Base-by-base conservation (phyloP, 2,329 filamentous ascomycete species). In the Macroventuria anomochaeta region DNA sequence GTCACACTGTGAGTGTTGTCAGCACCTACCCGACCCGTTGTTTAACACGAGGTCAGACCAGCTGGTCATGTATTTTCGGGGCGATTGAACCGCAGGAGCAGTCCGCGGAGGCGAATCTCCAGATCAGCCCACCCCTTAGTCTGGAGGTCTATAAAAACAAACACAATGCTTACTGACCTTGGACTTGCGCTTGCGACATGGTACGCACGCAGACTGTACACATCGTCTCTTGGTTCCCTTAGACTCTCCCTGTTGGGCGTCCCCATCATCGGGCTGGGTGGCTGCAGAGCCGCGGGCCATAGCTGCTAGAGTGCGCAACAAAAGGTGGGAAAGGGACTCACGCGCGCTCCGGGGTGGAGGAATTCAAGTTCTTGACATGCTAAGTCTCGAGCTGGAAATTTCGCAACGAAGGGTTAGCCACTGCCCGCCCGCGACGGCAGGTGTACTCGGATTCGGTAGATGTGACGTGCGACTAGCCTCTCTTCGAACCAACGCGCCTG, bases 121-220 rank as follows among this genome's bases (percentile, higher is more conserved):
- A 31, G 47, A 58, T 53, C 50, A 54, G 49, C 42, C 56, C 53
- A 55, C 36, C 38, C 34, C 37, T 53, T 36, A 13, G 15, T 3
- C 21, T 39, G 18, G 17, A 48, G 10, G 8, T 33, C 2, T 40
- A n/a, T 38, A 12, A 17, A 11, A 31, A 1, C 26, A 37, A 42
- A 32, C n/a, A 47, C 31, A 26, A 36, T 17, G 34, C 40, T 50
- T 20, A 62, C 64, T 66, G 53, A 78, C 79, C 71, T 81, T 81
- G 53, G 76, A 79, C 61, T 81, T 81, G 52, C 79, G 76, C 62
- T 79, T 80, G 33, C 79, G 72, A 63, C 79, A 81, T n/a, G 78
- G 77, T 33, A 79, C 77, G 59, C 79, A 81, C 23, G 79, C 79
- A 7, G 69, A 72, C 48, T 68, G 68, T 15, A 74, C 69, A 49